Evolutionary conservation across 768 basidiomycete genomes (phyloP).

Genomic region (Calvatia gigantea): DNA sequence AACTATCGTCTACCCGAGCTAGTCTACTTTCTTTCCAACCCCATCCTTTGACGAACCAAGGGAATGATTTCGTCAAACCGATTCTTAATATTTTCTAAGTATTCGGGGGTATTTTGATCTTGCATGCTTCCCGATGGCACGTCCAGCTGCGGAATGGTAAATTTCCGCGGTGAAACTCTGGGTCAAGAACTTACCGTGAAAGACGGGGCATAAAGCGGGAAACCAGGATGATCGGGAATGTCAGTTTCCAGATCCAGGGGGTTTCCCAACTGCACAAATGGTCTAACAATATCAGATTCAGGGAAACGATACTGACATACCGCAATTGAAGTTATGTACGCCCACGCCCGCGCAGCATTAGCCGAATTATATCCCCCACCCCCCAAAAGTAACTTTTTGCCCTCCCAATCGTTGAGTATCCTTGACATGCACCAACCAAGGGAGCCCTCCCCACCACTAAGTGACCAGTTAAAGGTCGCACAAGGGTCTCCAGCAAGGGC

Average conservation of each 20-base stretch:
- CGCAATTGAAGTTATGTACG: conserved; percentile 72
- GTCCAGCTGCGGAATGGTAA: conserved; percentile 43
- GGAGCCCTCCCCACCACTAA: conserved; percentile 54
- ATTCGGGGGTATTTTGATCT: conserved; percentile 66
- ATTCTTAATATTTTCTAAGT: conserved; percentile 42
- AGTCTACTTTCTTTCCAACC: neutral
- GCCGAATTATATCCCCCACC: conserved; percentile 84
- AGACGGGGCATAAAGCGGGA: conserved; percentile 73
- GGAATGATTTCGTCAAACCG: conserved; percentile 33
- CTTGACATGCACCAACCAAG: conserved; percentile 65
- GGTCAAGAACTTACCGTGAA: conserved; percentile 46
- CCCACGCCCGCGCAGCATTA: conserved; percentile 87
- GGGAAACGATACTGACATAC: conserved; percentile 38
- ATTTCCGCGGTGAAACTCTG: neutral
- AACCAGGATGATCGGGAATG: conserved; percentile 75
- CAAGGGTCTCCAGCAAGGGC: conserved; percentile 84
- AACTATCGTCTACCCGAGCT: no score
- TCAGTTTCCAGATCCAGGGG: conserved; percentile 54
- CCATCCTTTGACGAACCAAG: conserved; percentile 23
- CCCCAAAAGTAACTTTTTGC: conserved; percentile 68
- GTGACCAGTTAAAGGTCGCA: conserved; percentile 67
- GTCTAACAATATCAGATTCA: neutral
- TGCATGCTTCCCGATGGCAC: conserved; percentile 69
- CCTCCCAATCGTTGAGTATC: conserved; percentile 51
- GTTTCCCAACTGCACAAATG: conserved; percentile 42